Evolutionary conservation across 495 filamentous ascomycete species (phyloP), one percentile per base, ranked within the genome.

Genomic region (Penicillium argentinense): DNA sequence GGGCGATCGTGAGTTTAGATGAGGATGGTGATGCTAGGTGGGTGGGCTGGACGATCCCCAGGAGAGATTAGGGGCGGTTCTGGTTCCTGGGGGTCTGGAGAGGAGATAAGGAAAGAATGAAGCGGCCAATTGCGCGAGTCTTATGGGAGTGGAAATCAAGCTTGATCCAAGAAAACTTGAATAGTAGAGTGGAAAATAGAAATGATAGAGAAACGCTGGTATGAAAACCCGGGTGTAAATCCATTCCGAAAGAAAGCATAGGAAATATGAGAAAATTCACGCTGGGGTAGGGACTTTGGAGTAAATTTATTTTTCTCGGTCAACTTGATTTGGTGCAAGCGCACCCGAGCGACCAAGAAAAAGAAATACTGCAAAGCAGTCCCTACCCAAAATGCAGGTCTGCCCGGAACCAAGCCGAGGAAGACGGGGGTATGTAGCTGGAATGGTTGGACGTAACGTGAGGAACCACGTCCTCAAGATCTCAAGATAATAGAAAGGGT

Each of bases 341-440:
- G 19, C 12, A 16, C 29, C 13, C n/a, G 8, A 22, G n/a, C 38
- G 38, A 24, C 22, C 41, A 22, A 14, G 19, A 12, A 30, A 29
- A 3, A 4, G 14, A 16, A 2, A 9, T 29, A 30, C 28, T 30
- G n/a, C 7, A 18, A 21, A 36, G 11, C 33, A 9, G 14, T 36
- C 33, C 36, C 16, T 27, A 30, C 13, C 24, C 23, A 25, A 40
- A 28, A 56, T 56, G 53, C 53, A 56, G 40, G 48, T 44, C 44
- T 44, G 36, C 39, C 34, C 26, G 32, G 37, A 40, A 29, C 24
- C 26, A 40, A 42, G 12, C n/a, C 12, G 33, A 47, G 53, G 41
- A 30, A n/a, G 12, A 5, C 5, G 18, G 53, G 51, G 53, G 53
- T 56, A 56, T 48, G 53, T 56, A 50, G 53, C 39, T 56, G 33